These are phyloP conservation scores for Osmanthus fragrans DNA, from an alignment of 257 asterid genomes.

Conservation along the genomic window DNA sequence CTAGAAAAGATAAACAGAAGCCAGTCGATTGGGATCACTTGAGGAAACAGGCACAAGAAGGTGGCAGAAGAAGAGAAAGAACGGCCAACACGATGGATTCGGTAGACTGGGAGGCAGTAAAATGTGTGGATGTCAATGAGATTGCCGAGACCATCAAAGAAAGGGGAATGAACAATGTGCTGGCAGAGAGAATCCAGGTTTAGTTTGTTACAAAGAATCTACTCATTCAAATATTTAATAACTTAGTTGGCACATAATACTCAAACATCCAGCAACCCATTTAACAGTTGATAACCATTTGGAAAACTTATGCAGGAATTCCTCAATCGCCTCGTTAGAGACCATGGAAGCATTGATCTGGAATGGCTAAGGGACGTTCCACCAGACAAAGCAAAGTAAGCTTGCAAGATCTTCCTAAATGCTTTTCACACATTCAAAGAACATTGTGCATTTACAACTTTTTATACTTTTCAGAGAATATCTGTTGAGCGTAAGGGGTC, in stretches of 20 bases:
- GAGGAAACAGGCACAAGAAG: constrained; percentile 49
- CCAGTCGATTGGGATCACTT: constrained; percentile 71
- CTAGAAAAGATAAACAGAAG: constrained; percentile 53
- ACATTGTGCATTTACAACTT: constrained; percentile 9
- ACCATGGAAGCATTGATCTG: constrained; percentile 84
- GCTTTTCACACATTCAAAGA: not conserved
- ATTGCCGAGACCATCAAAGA: constrained; percentile 81
- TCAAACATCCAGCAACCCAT: constrained; percentile 11
- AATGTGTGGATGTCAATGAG: constrained; percentile 74
- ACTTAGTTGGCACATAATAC: constrained; percentile 9
- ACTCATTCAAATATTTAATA: not conserved
- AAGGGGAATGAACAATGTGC: constrained; percentile 93
- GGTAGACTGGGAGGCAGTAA: constrained; percentile 89
- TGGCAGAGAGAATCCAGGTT: constrained; percentile 92
- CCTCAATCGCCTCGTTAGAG: constrained; percentile 76
- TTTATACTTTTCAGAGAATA: constrained; percentile 67
- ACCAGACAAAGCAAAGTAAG: constrained; percentile 95
- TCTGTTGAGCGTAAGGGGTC: constrained; percentile 84
- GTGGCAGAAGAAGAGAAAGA: constrained; percentile 52
- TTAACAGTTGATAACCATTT: constrained; percentile 28
- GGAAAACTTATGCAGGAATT: constrained; percentile 62
- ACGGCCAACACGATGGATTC: constrained; percentile 67
- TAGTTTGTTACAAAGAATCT: constrained; percentile 13
- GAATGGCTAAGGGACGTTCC: constrained; percentile 97
- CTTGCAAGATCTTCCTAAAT: constrained; percentile 7